Base-by-base conservation (phyloP, 805 yeast species). In the Metschnikowia anglica region DNA sequence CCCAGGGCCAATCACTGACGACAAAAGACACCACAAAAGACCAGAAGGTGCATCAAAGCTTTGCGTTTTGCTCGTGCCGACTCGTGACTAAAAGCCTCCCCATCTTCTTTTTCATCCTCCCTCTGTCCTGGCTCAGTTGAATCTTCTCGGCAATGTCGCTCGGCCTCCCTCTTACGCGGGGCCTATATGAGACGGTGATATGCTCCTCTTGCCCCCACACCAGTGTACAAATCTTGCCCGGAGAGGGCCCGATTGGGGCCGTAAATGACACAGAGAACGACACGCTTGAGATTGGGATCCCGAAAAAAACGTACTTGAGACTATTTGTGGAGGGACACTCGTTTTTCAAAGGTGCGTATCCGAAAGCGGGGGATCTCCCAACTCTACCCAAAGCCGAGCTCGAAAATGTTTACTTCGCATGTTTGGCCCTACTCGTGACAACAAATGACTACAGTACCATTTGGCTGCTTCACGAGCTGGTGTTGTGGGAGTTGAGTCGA, bases 401-500 rank as follows among this genome's bases (percentile, higher is more conserved):
- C 8, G 16, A 28, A 26, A 16, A 32, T 34, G 16, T 26, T 10
- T 68, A 67, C 41, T 49, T 52, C 36, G 60, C 63, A 51, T 62
- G 71, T 0, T 35, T 66, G n/a, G 65, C 71, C 2, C 59, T 58
- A 34, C 47, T 70, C 30, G 32, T 62, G 13, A 68, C 73, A 12
- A 65, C 73, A 13, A 66, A 69, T 44, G 76, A 70, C 38, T 59
- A 67, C 49, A 66, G 65, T 40, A 59, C 65, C 13, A 51, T 61
- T 2, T 46, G 67, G 25, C 31, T 44, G 4, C 29, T 61, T 4
- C 74, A 70, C 46, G 67, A 67, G 34, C 27, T 30, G 15, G 46
- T 59, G 1, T 43, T 59, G 2, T 28, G 29, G 25, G 52, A 51
- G 34, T 36, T 60, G 3, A 17, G 18, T 10, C 24, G 28, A 8